These are phyloP conservation scores for Suhomyces yuchorum DNA, from an alignment of 1,139 yeast genomes.

Conservation along the genomic window DNA sequence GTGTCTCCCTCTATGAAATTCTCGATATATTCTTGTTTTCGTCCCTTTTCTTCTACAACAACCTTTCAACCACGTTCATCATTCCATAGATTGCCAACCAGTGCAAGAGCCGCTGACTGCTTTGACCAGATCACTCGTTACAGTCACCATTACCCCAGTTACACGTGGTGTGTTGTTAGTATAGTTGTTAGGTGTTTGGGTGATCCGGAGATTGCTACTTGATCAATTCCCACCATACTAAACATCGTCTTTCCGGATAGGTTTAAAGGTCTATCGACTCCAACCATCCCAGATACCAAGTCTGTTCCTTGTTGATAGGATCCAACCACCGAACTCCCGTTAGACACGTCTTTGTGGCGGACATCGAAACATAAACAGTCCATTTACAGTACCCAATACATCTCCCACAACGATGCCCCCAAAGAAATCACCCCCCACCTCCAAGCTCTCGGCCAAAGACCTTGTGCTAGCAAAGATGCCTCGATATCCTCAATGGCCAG, in stretches of 20 bases:
- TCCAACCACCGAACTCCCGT: background rate
- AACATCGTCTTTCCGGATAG: background rate
- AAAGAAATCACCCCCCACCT: conserved; percentile 21
- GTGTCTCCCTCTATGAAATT: conserved; percentile 9
- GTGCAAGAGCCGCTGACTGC: background rate
- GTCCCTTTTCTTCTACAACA: conserved; percentile 7
- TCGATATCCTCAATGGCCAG: conserved; percentile 54
- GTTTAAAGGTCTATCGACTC: background rate
- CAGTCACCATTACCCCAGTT: background rate
- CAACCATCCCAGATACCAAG: background rate
- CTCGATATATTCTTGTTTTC: conserved; percentile 7
- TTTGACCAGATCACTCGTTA: conserved; percentile 1
- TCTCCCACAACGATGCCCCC: conserved; percentile 28
- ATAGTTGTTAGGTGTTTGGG: conserved; percentile 6
- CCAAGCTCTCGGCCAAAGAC: conserved; percentile 34
- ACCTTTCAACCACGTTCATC: background rate
- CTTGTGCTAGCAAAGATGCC: conserved; percentile 51
- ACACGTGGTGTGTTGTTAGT: conserved; percentile 1
- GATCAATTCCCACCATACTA: background rate
- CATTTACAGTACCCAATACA: background rate
- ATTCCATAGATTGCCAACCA: background rate
- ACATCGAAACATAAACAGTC: conserved; percentile 1
- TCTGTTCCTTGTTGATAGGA: background rate
- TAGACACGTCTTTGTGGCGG: conserved; percentile 1
- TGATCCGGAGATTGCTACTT: conserved; percentile 11